Percentiles rank a stretch among this genome's conserved stretches.
Evolutionary conservation across 2,329 filamentous ascomycete genomes (phyloP).

Genomic region (Microdochium nivale): DNA sequence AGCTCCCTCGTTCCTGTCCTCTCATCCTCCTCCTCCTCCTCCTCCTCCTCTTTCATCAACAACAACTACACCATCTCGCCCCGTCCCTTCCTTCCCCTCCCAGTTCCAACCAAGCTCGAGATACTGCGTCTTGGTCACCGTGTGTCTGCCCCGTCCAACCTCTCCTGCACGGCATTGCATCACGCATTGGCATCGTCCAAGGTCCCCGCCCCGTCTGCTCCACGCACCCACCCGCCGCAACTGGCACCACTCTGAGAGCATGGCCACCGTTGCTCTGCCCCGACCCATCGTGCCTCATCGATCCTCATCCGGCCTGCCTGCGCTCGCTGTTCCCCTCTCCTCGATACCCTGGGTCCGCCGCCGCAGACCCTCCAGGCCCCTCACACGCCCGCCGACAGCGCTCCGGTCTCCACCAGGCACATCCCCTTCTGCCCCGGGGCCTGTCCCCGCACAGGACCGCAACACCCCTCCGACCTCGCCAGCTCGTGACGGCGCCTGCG

Average conservation of each 20-base stretch:
- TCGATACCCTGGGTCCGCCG: slow-evolving; percentile 27
- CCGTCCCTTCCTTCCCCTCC: no score
- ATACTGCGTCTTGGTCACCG: no score
- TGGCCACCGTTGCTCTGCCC: slow-evolving; percentile 48
- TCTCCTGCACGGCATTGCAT: no score
- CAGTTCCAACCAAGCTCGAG: no score
- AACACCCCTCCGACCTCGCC: slow-evolving; percentile 61
- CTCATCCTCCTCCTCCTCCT: no score
- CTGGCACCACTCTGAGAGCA: slow-evolving; percentile 14
- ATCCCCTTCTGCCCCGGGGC: slow-evolving; percentile 81
- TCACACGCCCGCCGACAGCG: slow-evolving; percentile 4
- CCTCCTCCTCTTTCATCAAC: no score
- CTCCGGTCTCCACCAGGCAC: slow-evolving; percentile 75
- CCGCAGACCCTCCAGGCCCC: no score
- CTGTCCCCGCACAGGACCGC: slow-evolving; percentile 44
- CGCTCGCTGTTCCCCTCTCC: slow-evolving; percentile 31
- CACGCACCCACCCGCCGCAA: neutral
- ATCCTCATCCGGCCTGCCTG: slow-evolving; percentile 30
- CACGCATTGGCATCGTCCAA: no score
- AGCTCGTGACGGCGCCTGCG: slow-evolving; percentile 37
- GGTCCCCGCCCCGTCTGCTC: no score
- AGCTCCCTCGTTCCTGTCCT: neutral
- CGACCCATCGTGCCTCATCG: slow-evolving; percentile 37
- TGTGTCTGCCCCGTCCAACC: no score
- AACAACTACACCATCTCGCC: no score